Evolutionary conservation across 1,139 yeast genomes (phyloP).

Genomic region (Geotrichum bryndzae): DNA sequence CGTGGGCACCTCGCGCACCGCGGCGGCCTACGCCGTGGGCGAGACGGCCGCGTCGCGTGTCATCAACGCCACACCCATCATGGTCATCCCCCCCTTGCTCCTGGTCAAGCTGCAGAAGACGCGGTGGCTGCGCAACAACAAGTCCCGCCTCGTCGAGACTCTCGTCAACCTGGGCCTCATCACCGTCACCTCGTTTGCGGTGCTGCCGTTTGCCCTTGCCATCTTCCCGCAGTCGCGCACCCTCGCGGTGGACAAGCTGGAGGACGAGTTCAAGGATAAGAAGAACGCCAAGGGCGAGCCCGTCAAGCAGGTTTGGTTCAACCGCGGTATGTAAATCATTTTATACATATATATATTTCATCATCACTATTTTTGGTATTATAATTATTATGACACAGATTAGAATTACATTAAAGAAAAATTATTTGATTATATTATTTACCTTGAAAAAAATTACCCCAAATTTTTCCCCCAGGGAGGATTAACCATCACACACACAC

Average conservation of each 20-base stretch:
- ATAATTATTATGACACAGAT: too few species aligned
- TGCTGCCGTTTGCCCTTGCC: slow-evolving; percentile 89
- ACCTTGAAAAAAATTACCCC: too few species aligned
- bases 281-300: slow-evolving; percentile 59
- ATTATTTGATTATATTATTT: too few species aligned
- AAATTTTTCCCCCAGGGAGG: too few species aligned
- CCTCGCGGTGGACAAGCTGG: slow-evolving; percentile 55
- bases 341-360: too few species aligned
- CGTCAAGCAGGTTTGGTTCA: slow-evolving; percentile 65
- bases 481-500: too few species aligned
- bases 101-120: slow-evolving; percentile 68
- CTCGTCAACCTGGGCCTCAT: slow-evolving; percentile 76
- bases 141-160: slow-evolving; percentile 51
- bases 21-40: slow-evolving; percentile 89
- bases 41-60: slow-evolving; percentile 95
- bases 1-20: slow-evolving; percentile 53
- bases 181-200: slow-evolving; percentile 76
- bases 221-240: slow-evolving; percentile 85
- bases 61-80: slow-evolving; percentile 91
- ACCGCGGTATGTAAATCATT: slow-evolving; percentile 69
- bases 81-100: slow-evolving; percentile 89
- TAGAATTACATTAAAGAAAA: too few species aligned
- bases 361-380: too few species aligned
- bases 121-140: slow-evolving; percentile 51
- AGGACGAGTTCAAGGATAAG: slow-evolving; percentile 53